Conservation (phyloP, 2,329 filamentous ascomycete genomes). For the Metarhizium anisopliae region DNA sequence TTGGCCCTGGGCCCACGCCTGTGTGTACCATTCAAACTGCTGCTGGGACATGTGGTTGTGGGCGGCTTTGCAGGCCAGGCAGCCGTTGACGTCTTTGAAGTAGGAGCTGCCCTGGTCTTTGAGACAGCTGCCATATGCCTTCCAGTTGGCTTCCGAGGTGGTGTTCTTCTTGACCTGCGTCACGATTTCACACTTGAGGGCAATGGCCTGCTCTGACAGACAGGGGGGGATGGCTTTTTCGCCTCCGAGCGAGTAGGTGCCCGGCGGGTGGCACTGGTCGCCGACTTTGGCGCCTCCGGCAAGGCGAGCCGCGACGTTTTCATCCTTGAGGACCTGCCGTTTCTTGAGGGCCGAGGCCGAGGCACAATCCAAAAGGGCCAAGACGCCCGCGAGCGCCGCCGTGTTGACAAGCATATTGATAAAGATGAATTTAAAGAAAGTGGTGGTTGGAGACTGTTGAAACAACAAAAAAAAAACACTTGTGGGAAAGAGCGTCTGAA, state of each 20-base stretch:
- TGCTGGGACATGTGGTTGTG: not conserved
- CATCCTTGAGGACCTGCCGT: not conserved
- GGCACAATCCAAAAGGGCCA: not conserved
- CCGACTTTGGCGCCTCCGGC: not conserved
- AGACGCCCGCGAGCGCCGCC: not conserved
- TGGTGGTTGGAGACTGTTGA: too few species aligned
- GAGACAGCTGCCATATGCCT: not conserved
- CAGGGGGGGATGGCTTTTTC: not conserved
- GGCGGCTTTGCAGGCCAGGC: not conserved
- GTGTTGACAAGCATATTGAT: not conserved
- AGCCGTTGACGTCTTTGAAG: not conserved
- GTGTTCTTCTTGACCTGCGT: not conserved
- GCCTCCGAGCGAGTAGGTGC: not conserved
- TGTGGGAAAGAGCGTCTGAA: too few species aligned
- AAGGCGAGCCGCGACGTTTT: not conserved
- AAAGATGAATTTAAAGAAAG: not conserved
- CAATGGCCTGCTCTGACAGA: not conserved
- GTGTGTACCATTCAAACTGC: not conserved
- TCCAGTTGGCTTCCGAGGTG: not conserved
- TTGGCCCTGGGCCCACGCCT: not conserved
- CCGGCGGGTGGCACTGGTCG: not conserved
- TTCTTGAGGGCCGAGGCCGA: not conserved
- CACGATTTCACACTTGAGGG: not conserved
- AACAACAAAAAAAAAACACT: too few species aligned
- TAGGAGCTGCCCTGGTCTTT: not conserved